phyloP scores from a whole-genome alignment of 2,329 filamentous ascomycete genomes.

The Colletotrichum navitas region DNA sequence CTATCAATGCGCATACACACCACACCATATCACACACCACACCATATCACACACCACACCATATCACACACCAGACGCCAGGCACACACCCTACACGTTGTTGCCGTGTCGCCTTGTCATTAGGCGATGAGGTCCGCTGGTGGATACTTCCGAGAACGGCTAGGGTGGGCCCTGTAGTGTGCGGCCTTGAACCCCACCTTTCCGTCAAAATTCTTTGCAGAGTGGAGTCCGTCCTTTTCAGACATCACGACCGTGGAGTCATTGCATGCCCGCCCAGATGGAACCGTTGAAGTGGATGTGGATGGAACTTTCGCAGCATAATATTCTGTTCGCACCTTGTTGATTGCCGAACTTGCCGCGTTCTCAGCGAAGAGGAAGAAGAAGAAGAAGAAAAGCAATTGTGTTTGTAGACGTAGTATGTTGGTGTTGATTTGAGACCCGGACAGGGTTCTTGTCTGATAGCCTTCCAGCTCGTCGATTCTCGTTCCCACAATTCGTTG shows the following conservation, averaged over 20 bases:
- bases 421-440: slow-evolving; percentile 1
- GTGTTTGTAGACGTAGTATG: not conserved
- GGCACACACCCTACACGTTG: slow-evolving; percentile 4
- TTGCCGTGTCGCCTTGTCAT: slow-evolving; percentile 12
- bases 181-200: slow-evolving; percentile 31
- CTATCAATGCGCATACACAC: not conserved
- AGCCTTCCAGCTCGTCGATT: slow-evolving; percentile 21
- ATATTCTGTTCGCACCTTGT: not conserved
- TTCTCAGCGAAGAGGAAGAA: not conserved
- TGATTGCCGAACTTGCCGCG: not conserved
- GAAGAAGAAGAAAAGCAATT: too few relatives aligned
- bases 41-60: not conserved
- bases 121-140: slow-evolving; percentile 8
- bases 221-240: slow-evolving; percentile 26
- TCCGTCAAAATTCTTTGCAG: slow-evolving; percentile 42
- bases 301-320: slow-evolving; percentile 6
- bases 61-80: not conserved
- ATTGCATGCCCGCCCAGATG: slow-evolving; percentile 24
- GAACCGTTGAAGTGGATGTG: slow-evolving; percentile 23
- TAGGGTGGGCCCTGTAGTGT: slow-evolving; percentile 1
- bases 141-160: slow-evolving; percentile 11
- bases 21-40: not conserved
- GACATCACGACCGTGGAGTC: slow-evolving; percentile 37
- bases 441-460: slow-evolving; percentile 20
- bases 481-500: slow-evolving; percentile 29